Base-by-base conservation (phyloP, 1,139 yeast genomes). In the Lizanozyma gosingica region DNA sequence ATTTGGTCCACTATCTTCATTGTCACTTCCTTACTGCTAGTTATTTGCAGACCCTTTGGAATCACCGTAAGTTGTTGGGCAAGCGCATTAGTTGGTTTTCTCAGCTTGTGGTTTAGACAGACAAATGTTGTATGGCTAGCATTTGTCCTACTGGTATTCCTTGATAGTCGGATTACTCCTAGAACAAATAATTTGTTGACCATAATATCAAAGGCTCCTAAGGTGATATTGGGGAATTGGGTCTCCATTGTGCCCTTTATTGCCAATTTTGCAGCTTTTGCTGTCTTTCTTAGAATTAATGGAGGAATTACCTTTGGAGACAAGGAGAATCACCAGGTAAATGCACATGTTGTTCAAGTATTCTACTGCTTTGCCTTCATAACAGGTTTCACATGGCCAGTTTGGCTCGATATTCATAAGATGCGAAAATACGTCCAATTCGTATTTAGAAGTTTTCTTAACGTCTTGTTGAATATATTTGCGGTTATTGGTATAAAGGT, bases 101-200 rank as follows among this genome's bases (percentile, higher is more conserved):
- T 67, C 4, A 80, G 90, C 54, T 65, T 92, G 37, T 65, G 77
- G 59, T 81, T 92, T 53, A 74, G 98, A 47, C 98, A 92, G 54
- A 94, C 98, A 0, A 92, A 92, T 52, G 80, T 92, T 34, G 66
- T 88, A 0, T 92, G 98, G 98, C 70, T 80, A 4, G 79, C 75
- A 0, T 82, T 83, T 48, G 65, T 81, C n/a, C 55, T 76, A 42
- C 67, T 76, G 0, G 61, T 78, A 2, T 62, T 77, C n/a, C 57
- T 83, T 22, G 87, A 82, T 48, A 58, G 71, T 39, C 60, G 67
- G 37, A 58, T 63, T n/a, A 61, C 63, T 4, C 58, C 62, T 41
- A 57, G 59, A 18, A 33, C 35, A 3, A 36, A 36, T 11, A 34
- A 37, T 6, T 35, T 46, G 2, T 3, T 36, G 11, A 39, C 41